These are phyloP conservation scores for Oenanthe sinensis DNA, from an alignment of 129 eudicot genomes.

Conservation along the genomic window DNA sequence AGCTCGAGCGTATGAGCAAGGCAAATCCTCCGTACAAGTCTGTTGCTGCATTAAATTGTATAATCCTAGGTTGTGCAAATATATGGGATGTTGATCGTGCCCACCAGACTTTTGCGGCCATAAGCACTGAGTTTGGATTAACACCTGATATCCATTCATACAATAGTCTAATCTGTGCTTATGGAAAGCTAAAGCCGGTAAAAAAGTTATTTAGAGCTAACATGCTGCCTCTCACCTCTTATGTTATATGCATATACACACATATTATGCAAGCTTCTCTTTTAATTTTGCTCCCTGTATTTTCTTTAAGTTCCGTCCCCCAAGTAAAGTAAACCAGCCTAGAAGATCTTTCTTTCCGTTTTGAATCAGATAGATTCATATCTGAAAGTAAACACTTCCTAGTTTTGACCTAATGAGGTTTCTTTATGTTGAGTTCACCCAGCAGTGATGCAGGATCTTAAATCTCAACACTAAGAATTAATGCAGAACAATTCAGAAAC, in stretches of 20 bases:
- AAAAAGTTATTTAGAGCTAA: conserved; percentile 1
- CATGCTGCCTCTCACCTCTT: background rate
- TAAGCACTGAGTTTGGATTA: conserved; percentile 60
- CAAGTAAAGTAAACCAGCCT: background rate
- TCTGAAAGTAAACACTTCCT: too few relatives aligned
- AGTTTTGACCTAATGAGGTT: background rate
- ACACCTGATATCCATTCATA: conserved; percentile 82
- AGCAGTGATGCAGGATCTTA: background rate
- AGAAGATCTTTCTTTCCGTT: too few relatives aligned
- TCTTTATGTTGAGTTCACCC: background rate
- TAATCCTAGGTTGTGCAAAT: conserved; percentile 91
- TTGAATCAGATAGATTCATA: too few relatives aligned
- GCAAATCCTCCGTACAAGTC: conserved; percentile 79
- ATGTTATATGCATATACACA: background rate
- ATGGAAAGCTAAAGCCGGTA: conserved; percentile 77
- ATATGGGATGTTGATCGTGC: conserved; percentile 94
- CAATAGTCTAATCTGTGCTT: conserved; percentile 68
- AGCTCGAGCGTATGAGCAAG: conserved; percentile 64
- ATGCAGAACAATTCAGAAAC: too few relatives aligned
- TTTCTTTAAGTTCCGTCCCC: background rate
- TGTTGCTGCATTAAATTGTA: conserved; percentile 80
- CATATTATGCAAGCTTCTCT: background rate
- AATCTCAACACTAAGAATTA: too few relatives aligned
- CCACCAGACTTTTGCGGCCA: conserved; percentile 64
- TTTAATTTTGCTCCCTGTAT: background rate